Conservation (phyloP, 1,139 yeast genomes). For the Sugiyamaella japonica region DNA sequence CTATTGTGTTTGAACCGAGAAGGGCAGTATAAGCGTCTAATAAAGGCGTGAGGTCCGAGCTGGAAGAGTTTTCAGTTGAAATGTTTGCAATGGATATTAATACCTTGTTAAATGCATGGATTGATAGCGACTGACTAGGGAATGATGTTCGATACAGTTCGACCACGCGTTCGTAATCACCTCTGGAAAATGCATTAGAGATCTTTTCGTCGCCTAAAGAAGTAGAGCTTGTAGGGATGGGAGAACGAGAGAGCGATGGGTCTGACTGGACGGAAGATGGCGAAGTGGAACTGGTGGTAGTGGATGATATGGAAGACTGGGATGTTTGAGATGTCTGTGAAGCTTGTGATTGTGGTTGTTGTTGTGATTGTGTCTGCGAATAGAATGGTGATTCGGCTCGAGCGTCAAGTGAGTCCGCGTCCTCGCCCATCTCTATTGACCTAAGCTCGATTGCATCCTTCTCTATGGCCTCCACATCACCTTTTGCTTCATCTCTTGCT, state of each 20-base stretch:
- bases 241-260: background rate
- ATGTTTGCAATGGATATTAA: conserved; percentile 8
- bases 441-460: background rate
- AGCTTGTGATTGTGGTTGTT: background rate
- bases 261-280: conserved; percentile 1
- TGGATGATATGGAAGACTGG: background rate
- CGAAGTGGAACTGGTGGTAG: too few relatives aligned
- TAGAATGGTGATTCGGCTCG: background rate
- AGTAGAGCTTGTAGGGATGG: background rate
- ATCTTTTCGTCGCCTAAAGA: conserved; percentile 2
- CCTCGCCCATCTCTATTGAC: background rate
- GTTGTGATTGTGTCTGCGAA: background rate
- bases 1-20: conserved; percentile 28
- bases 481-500: conserved; percentile 4
- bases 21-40: conserved; percentile 39
- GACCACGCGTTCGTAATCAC: conserved; percentile 8
- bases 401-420: background rate
- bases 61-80: conserved; percentile 1
- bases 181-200: conserved; percentile 1
- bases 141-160: conserved; percentile 12
- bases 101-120: conserved; percentile 13
- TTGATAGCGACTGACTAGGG: conserved; percentile 5
- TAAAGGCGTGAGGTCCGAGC: conserved; percentile 26
- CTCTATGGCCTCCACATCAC: background rate
- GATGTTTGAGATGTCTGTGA: background rate